Conservation (phyloP, 2,329 filamentous ascomycete genomes). For the Monosporascus sp. region DNA sequence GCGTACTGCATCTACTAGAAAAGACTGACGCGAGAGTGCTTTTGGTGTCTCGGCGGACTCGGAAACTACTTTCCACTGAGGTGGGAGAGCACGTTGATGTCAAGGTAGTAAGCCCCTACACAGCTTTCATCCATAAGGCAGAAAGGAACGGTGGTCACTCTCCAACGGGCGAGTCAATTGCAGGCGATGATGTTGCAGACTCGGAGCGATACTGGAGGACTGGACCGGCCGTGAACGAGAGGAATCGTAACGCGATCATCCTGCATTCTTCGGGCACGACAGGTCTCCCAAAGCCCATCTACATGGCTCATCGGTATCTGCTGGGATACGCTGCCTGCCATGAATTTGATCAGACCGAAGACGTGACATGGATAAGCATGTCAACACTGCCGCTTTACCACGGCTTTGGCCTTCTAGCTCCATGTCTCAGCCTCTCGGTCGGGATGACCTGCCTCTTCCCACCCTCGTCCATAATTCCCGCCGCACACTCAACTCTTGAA, state of each 20-base stretch:
- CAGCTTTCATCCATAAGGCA: neutral
- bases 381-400: conserved; percentile 31
- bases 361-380: conserved; percentile 20
- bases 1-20: conserved; percentile 10
- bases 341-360: conserved; percentile 14
- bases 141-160: neutral
- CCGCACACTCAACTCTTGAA: conserved; percentile 17
- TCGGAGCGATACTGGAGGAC: neutral
- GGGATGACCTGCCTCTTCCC: conserved; percentile 26
- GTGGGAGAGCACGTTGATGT: neutral
- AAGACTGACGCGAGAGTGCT: conserved; percentile 8
- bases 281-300: conserved; percentile 30
- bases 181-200: neutral
- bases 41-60: conserved; percentile 9
- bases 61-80: conserved; percentile 3
- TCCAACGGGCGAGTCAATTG: neutral
- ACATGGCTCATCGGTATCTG: conserved; percentile 23
- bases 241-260: conserved; percentile 20
- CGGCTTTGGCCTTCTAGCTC: conserved; percentile 28
- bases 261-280: conserved; percentile 32
- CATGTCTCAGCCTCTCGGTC: conserved; percentile 23
- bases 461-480: conserved; percentile 19
- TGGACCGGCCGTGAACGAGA: conserved; percentile 10
- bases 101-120: neutral
- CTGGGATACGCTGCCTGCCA: conserved; percentile 25